These are phyloP conservation scores for Rhizopus arrhizus DNA, from an alignment of 371 early-diverging fungal species.

Conservation along the genomic window DNA sequence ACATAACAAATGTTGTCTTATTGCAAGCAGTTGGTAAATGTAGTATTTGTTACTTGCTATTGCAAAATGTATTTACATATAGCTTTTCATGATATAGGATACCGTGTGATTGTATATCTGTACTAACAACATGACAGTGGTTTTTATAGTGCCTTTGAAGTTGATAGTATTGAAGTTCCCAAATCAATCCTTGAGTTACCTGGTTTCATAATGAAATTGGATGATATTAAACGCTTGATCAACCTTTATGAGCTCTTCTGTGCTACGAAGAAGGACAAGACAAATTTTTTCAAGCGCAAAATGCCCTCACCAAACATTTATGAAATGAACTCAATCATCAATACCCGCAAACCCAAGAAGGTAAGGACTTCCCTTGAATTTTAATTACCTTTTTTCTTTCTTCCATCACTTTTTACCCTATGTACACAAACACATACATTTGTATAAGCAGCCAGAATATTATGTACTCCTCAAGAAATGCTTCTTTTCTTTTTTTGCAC, in stretches of 20 bases:
- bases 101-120: conserved; percentile 29
- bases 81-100: conserved; percentile 23
- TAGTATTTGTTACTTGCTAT: conserved; percentile 26
- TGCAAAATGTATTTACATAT: conserved; percentile 28
- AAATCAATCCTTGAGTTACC: conserved; percentile 18
- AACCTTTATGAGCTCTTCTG: conserved; percentile 14
- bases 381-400: conserved; percentile 21
- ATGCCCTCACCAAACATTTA: conserved; percentile 21
- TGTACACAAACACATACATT: conserved; percentile 8
- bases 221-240: conserved; percentile 13
- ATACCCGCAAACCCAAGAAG: conserved; percentile 21
- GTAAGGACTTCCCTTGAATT: conserved; percentile 16
- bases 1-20: no score
- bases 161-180: conserved; percentile 21
- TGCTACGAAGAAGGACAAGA: conserved; percentile 7
- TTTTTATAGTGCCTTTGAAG: conserved; percentile 26
- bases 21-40: conserved; percentile 13
- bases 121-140: conserved; percentile 21
- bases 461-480: conserved; percentile 7
- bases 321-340: conserved; percentile 19
- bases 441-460: conserved; percentile 8
- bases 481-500: conserved; percentile 11
- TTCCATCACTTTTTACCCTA: conserved; percentile 21
- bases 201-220: conserved; percentile 19
- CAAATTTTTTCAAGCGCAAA: conserved; percentile 11